Base-by-base conservation (phyloP, 371 early-diverging fungal genomes). In the Mucor mucedo region DNA sequence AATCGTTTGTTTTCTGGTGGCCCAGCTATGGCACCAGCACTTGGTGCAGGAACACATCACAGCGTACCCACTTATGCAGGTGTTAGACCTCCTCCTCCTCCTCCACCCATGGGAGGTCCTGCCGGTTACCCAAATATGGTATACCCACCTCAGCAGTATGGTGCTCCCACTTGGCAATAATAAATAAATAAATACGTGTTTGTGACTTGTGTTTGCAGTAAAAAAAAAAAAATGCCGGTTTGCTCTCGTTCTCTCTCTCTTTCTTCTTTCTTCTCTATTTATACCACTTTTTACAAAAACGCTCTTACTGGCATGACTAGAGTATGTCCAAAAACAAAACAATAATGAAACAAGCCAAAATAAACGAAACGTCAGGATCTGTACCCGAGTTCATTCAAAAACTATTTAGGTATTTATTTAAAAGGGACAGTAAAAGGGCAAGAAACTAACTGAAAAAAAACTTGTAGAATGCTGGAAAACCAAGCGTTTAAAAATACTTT, bases 1-100 rank as follows among this genome's bases (percentile, higher is more conserved):
- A 90, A 91, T 71, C 81, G 89, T 47, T 65, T 91, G 13, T 92
- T 89, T 75, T 87, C 87, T 9, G 90, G 87, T 53, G 86, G 89
- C 5, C 68, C 70, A 21, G 57, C 59, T 16, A 62, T 62, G 57
- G 70, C 69, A 39, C 73, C 76, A 40, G 57, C 66, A 39, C 48
- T 60, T 16, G 62, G 52, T 1, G 58, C 35, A 29, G 52, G 41
- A 14, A 53, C 21, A 21, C 21, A 63, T 75, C 5, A 60, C 69
- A 35, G 61, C 68, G 55, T 44, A 40, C 10, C 16, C 28, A 44
- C 32, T 32, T 55, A 44, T n/a, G 52, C 42, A 42, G 49, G 21
- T 13, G 70, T 69, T 9, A 74, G 79, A 32, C 79, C 79, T 58
- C 79, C 82, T 27, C 79, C 79, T 49, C 75, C 75, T 21, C 76